Conservation (phyloP, 306 rosid species). For the Canavalia gladiata region DNA sequence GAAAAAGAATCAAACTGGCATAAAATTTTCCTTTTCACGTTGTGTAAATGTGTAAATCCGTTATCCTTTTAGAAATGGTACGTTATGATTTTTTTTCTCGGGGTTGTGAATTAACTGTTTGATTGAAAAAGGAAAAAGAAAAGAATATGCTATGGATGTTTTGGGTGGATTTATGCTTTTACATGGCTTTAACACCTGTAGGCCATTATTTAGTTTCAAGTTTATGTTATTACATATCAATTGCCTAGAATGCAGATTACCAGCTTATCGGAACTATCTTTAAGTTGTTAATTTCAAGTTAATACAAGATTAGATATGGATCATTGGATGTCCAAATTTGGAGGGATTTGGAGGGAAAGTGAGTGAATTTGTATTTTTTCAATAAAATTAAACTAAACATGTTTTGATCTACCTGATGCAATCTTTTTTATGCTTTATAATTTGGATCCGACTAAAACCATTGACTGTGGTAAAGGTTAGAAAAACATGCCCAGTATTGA, state of each 20-base stretch:
- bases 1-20: background rate
- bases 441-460: background rate
- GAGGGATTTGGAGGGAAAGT: background rate
- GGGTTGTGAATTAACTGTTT: no score
- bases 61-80: background rate
- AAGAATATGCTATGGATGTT: background rate
- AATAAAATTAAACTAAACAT: no score
- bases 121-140: background rate
- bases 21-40: background rate
- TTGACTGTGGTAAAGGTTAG: background rate
- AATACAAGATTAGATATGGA: background rate
- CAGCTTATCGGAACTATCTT: background rate
- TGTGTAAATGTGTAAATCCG: background rate
- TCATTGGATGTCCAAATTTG: background rate
- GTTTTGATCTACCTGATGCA: no score
- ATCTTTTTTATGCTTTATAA: background rate
- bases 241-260: background rate
- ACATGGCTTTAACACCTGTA: background rate
- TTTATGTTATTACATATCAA: background rate
- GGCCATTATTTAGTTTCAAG: background rate
- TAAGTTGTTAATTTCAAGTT: background rate
- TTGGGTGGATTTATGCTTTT: background rate
- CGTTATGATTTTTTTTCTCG: no score
- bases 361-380: background rate
- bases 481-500: background rate